Evolutionary conservation across 441 rosid species (phyloP).

Genomic region (Dalechampia spathulata): DNA sequence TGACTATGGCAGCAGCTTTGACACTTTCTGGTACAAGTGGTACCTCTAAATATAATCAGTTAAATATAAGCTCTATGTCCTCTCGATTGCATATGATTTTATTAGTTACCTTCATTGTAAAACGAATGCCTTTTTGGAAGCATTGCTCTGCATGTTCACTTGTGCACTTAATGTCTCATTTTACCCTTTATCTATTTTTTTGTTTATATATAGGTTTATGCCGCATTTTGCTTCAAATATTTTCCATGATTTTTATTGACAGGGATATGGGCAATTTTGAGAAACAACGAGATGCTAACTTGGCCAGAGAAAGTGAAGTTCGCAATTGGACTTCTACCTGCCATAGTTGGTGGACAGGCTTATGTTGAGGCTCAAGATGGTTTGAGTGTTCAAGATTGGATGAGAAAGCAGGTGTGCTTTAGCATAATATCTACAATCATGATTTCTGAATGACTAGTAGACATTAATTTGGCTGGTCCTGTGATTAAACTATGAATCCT

Average conservation of each 20-base stretch:
- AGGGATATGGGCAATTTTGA: constrained; percentile 91
- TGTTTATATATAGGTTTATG: not conserved
- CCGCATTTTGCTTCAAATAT: not conserved
- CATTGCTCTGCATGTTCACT: not conserved
- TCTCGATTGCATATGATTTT: not conserved
- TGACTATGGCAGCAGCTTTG: no score
- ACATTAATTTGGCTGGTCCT: not conserved
- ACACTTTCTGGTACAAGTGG: no score
- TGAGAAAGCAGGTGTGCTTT: constrained; percentile 67
- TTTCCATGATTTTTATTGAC: constrained; percentile 11
- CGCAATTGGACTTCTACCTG: constrained; percentile 93
- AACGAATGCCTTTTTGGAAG: not conserved
- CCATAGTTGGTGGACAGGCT: constrained; percentile 82
- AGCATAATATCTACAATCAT: not conserved
- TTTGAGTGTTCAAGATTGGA: constrained; percentile 78
- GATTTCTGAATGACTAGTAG: not conserved
- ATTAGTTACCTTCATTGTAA: not conserved
- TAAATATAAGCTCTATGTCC: not conserved
- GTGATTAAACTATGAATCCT: constrained; percentile 1
- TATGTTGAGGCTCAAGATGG: constrained; percentile 98
- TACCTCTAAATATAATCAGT: no score
- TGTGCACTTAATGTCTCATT: not conserved
- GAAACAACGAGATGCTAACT: constrained; percentile 87
- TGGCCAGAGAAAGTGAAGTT: constrained; percentile 96
- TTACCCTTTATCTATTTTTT: not conserved